Percentiles rank a stretch among this genome's conserved stretches.
phyloP scores from a whole-genome alignment of 2,329 filamentous ascomycete genomes.

The Aspergillus ustus region DNA sequence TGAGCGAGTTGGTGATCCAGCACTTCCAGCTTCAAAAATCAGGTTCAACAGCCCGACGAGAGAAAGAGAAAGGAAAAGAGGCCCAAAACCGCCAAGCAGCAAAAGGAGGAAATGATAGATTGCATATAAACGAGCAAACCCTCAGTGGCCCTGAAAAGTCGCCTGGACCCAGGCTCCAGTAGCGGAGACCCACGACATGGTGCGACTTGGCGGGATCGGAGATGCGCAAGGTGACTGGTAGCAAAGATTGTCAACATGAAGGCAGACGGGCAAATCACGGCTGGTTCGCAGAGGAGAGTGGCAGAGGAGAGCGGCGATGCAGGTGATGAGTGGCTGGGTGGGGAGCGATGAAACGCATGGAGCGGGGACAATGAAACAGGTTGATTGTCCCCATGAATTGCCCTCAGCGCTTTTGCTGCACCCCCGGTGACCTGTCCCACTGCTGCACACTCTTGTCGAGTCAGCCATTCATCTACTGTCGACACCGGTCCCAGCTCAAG shows the following conservation, averaged over 20 bases:
- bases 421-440: background rate
- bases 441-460: background rate
- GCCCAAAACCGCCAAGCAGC: constrained; percentile 14
- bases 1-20: constrained; percentile 16
- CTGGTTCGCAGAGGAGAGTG: background rate
- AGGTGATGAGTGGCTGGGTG: constrained; percentile 15
- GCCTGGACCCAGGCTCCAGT: constrained; percentile 9
- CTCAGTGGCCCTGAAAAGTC: background rate
- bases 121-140: constrained; percentile 12
- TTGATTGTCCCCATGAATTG: background rate
- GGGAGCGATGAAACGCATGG: constrained; percentile 17
- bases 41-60: constrained; percentile 9
- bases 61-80: constrained; percentile 9
- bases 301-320: background rate
- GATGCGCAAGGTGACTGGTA: constrained; percentile 1
- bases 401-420: background rate
- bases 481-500: constrained; percentile 6
- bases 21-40: constrained; percentile 9
- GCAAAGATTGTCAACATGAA: constrained; percentile 1
- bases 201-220: constrained; percentile 10
- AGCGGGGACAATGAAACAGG: constrained; percentile 14
- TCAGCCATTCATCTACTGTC: constrained; percentile 14
- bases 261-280: constrained; percentile 8
- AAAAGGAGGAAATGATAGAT: constrained; percentile 13
- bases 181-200: constrained; percentile 10